Conservation (phyloP, 495 filamentous ascomycete species). For the Talaromyces thailandensis region DNA sequence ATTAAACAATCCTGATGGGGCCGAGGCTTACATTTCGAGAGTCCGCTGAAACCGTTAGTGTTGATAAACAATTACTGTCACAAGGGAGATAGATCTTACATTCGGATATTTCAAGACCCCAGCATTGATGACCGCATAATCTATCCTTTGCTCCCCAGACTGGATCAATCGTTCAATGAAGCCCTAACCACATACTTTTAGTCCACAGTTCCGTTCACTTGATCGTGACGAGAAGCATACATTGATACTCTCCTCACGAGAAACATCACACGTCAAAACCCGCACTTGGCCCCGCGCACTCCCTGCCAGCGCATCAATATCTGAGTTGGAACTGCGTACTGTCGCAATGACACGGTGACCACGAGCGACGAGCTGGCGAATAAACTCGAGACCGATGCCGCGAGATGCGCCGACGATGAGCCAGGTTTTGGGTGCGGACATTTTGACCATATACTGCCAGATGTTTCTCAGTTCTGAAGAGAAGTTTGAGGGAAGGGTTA, state of each 20-base stretch:
- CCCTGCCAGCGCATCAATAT: slow-evolving; percentile 31
- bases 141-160: slow-evolving; percentile 19
- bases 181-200: not conserved
- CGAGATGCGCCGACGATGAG: slow-evolving; percentile 47
- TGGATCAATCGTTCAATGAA: slow-evolving; percentile 2
- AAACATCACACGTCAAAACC: slow-evolving; percentile 43
- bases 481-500: not conserved
- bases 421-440: slow-evolving; percentile 26
- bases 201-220: not conserved
- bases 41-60: slow-evolving; percentile 29
- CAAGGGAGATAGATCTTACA: slow-evolving; percentile 17
- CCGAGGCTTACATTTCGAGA: slow-evolving; percentile 36
- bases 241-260: slow-evolving; percentile 39
- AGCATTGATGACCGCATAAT: slow-evolving; percentile 46
- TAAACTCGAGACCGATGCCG: slow-evolving; percentile 50
- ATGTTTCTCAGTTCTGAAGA: not conserved
- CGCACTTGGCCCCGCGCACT: slow-evolving; percentile 26
- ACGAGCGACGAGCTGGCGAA: slow-evolving; percentile 34
- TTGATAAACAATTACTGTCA: not conserved
- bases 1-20: not conserved
- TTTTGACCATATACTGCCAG: not conserved
- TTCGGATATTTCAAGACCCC: slow-evolving; percentile 51
- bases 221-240: slow-evolving; percentile 15
- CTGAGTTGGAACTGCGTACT: slow-evolving; percentile 30
- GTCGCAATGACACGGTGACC: slow-evolving; percentile 45